Evolutionary conservation across 306 rosid species (phyloP).

Genomic region (Gastrolobium villosum): DNA sequence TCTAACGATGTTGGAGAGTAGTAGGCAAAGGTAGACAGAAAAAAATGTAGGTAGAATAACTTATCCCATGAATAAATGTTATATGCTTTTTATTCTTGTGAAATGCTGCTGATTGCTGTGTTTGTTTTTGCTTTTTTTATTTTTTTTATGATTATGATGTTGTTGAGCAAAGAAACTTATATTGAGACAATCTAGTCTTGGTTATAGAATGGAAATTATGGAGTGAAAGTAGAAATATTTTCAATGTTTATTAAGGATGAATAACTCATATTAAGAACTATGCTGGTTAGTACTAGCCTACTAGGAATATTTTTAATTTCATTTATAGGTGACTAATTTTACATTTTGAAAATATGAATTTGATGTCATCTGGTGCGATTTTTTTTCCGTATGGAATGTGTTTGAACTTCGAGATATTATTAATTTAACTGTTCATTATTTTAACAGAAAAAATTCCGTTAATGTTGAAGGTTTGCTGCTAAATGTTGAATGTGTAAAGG

Average conservation of each 20-base stretch:
- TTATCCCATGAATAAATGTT: background rate
- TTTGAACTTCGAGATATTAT: background rate
- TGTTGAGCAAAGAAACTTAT: background rate
- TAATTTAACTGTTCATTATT: background rate
- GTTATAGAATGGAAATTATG: constrained; percentile 9
- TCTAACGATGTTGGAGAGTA: too few relatives aligned
- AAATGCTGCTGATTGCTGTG: constrained; percentile 19
- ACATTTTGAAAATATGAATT: constrained; percentile 14
- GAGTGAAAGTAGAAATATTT: background rate
- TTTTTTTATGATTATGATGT: background rate
- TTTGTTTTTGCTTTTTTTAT: background rate
- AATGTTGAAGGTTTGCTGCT: background rate
- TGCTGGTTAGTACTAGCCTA: background rate
- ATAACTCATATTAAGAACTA: background rate
- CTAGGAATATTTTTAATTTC: background rate
- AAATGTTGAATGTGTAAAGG: background rate
- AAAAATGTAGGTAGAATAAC: too few relatives aligned
- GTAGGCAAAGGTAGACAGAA: too few relatives aligned
- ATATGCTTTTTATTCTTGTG: constrained; percentile 18
- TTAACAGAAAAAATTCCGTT: too few relatives aligned
- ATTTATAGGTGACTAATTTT: background rate
- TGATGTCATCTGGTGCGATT: background rate
- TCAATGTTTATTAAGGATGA: background rate
- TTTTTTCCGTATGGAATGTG: background rate
- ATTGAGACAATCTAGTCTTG: background rate